Evolutionary conservation across 257 asterid genomes (phyloP).

Genomic region (Coffea eugenioides): DNA sequence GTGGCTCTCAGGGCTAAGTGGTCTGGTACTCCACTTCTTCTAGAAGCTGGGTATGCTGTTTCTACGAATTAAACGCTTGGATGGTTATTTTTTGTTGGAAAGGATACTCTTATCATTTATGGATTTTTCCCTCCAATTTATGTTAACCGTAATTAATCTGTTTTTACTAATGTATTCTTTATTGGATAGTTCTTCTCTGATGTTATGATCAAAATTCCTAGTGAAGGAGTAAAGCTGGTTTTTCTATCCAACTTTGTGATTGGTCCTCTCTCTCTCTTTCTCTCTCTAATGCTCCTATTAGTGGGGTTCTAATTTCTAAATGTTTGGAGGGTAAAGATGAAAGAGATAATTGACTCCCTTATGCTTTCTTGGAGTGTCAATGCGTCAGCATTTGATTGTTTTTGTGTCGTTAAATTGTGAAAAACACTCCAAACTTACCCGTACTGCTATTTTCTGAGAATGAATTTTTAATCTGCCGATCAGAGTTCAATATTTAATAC

Average conservation of each 20-base stretch:
- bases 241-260: too few species aligned
- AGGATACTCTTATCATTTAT: not conserved
- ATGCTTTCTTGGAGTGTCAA: not conserved
- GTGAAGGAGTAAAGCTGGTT: not conserved
- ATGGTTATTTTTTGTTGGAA: slow-evolving; percentile 7
- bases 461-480: not conserved
- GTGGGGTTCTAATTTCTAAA: not conserved
- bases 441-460: not conserved
- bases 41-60: slow-evolving; percentile 86
- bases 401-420: not conserved
- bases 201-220: not conserved
- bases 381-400: not conserved
- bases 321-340: not conserved
- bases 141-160: not conserved
- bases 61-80: not conserved
- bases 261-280: not conserved
- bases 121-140: not conserved
- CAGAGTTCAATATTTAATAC: too few species aligned
- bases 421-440: not conserved
- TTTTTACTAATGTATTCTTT: not conserved
- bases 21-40: slow-evolving; percentile 87
- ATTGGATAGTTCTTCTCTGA: not conserved
- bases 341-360: not conserved
- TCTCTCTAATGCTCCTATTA: not conserved
- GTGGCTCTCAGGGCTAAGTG: slow-evolving; percentile 97